phyloP scores from a whole-genome alignment of 2,329 filamentous ascomycete genomes.

The Cladophialophora carrionii region DNA sequence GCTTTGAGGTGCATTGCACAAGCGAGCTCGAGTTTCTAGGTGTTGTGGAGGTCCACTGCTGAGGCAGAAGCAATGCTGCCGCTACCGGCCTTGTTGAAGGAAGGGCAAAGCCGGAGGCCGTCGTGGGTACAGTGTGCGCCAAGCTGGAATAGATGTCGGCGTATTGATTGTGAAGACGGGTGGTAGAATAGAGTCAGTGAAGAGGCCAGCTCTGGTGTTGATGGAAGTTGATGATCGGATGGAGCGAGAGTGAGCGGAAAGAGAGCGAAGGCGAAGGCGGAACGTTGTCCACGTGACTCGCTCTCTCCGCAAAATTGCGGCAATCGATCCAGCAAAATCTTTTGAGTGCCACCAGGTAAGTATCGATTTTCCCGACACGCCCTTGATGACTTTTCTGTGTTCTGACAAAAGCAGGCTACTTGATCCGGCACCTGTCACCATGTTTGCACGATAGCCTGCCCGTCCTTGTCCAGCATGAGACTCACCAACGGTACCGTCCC shows the following conservation, averaged over 20 bases:
- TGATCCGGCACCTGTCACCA: background rate
- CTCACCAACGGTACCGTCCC: slow-evolving; percentile 73
- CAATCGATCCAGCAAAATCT: slow-evolving; percentile 6
- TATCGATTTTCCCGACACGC: background rate
- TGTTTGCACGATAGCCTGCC: slow-evolving; percentile 1
- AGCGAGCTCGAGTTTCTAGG: background rate
- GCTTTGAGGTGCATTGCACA: slow-evolving; percentile 29
- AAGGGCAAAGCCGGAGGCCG: background rate
- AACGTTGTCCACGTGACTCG: background rate
- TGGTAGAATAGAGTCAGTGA: background rate
- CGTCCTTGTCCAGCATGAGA: slow-evolving; percentile 46
- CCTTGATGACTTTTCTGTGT: background rate
- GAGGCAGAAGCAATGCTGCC: background rate
- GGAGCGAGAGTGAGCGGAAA: background rate
- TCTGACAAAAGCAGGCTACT: slow-evolving; percentile 12
- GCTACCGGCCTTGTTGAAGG: background rate
- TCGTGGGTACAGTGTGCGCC: background rate
- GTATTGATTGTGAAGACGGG: background rate
- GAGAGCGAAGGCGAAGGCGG: background rate
- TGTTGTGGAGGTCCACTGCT: background rate
- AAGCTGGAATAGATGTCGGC: background rate
- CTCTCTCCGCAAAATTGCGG: background rate
- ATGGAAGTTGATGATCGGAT: background rate
- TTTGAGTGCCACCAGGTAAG: slow-evolving; percentile 20
- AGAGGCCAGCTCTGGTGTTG: background rate